A percentile compares a stretch with the other conserved stretches of the same genome.
Conservation (phyloP, 257 asterid species). For the Jacaranda mimosifolia region DNA sequence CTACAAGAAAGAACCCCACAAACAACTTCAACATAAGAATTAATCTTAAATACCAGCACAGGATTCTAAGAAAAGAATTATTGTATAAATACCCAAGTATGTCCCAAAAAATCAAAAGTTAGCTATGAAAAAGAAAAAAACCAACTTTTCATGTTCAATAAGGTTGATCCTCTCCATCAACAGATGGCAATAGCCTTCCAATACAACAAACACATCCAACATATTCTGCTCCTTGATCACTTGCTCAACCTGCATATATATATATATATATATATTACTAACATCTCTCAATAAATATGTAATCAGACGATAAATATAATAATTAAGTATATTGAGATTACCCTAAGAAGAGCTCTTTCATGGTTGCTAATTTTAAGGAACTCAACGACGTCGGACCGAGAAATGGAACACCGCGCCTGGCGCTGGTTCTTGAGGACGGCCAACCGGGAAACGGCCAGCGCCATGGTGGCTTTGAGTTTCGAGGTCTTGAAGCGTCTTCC, state of each 20-base stretch:
- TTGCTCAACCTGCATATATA: slow-evolving; percentile 75
- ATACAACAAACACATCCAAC: slow-evolving; percentile 73
- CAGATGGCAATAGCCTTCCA: slow-evolving; percentile 74
- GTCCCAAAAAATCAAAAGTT: no score
- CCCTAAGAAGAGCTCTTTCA: slow-evolving; percentile 91
- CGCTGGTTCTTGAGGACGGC: slow-evolving; percentile 79
- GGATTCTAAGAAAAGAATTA: background rate
- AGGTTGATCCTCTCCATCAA: slow-evolving; percentile 69
- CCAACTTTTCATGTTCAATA: slow-evolving; percentile 67
- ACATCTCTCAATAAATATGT: background rate
- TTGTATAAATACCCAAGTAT: no score
- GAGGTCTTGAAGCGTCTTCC: slow-evolving; percentile 53
- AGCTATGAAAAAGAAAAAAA: background rate
- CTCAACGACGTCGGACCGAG: slow-evolving; percentile 73
- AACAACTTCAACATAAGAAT: background rate
- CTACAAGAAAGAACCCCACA: slow-evolving; percentile 43
- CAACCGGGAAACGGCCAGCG: slow-evolving; percentile 69
- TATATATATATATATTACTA: no score
- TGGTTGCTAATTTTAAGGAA: slow-evolving; percentile 60
- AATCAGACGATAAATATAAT: background rate
- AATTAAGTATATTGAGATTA: slow-evolving; percentile 33
- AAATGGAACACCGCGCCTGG: slow-evolving; percentile 67
- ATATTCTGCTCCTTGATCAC: slow-evolving; percentile 90
- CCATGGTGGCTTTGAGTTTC: slow-evolving; percentile 58
- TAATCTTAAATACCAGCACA: background rate